A percentile compares a stretch with the other conserved stretches of the same genome.
Conservation (phyloP, 768 basidiomycete species). For the Agrocybe pediades region DNA sequence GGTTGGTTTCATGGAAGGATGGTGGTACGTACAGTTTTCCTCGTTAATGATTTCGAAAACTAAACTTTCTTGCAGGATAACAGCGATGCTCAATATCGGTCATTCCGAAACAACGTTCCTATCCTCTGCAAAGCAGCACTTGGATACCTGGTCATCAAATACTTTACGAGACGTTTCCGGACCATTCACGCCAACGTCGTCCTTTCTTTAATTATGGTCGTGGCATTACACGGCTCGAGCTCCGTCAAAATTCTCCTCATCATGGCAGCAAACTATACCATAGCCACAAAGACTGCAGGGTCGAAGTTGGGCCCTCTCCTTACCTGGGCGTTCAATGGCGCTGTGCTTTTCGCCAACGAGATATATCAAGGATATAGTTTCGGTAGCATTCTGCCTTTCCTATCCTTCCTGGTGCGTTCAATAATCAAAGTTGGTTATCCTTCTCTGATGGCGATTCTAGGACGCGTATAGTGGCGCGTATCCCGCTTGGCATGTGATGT, state of each 20-base stretch:
- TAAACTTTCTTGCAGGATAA: conserved; percentile 64
- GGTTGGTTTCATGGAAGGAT: conserved; percentile 85
- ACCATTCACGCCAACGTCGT: conserved; percentile 56
- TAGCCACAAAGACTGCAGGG: conserved; percentile 49
- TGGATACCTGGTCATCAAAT: conserved; percentile 60
- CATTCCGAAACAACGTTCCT: conserved; percentile 81
- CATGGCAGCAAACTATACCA: conserved; percentile 65
- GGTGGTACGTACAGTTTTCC: conserved; percentile 65
- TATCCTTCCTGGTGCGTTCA: conserved; percentile 66
- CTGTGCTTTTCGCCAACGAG: conserved; percentile 78
- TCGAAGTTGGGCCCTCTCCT: conserved; percentile 49
- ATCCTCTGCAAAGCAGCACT: conserved; percentile 50
- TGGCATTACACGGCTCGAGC: conserved; percentile 81
- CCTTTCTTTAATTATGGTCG: conserved; percentile 66
- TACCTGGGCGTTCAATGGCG: conserved; percentile 80
- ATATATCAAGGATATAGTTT: conserved; percentile 73
- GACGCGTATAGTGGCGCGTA: conserved; percentile 74
- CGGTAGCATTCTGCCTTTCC: conserved; percentile 49
- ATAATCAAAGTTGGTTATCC: neutral
- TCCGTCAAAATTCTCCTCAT: conserved; percentile 77
- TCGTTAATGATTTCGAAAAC: neutral
- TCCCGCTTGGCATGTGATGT: conserved; percentile 90
- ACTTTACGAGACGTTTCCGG: conserved; percentile 40
- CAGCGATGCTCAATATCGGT: conserved; percentile 88
- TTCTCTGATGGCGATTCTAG: conserved; percentile 33